Percentiles rank a stretch among this genome's conserved stretches.
Evolutionary conservation across 208 protist genomes (phyloP).

Genomic region (Acanthamoeba healyi): DNA sequence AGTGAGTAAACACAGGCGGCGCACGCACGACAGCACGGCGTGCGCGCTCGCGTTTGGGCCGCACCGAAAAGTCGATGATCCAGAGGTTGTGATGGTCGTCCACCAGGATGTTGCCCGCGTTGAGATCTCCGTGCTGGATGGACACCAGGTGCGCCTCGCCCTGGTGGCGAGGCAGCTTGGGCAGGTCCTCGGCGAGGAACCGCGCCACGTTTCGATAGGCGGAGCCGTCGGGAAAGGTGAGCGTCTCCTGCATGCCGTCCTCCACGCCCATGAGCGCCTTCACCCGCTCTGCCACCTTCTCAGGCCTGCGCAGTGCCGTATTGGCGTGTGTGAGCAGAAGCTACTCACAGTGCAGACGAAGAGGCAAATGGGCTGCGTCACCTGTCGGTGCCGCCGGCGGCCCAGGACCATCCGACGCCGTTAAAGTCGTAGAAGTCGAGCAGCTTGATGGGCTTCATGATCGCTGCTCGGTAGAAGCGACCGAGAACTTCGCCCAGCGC

Average conservation of each 20-base stretch:
- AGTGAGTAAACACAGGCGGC: neutral
- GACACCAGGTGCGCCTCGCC: constrained; percentile 44
- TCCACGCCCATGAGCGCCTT: neutral
- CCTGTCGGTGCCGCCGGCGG: constrained; percentile 34
- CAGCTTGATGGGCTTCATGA: constrained; percentile 38
- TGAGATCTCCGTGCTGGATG: constrained; percentile 56
- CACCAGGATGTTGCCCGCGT: constrained; percentile 22
- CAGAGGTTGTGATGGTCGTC: constrained; percentile 57
- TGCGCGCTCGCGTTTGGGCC: neutral
- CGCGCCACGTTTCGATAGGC: constrained; percentile 25
- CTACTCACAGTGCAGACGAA: too few relatives aligned
- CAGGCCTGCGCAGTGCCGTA: neutral
- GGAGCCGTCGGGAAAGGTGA: neutral
- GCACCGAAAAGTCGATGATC: constrained; percentile 52
- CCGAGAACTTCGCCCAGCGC: constrained; percentile 34
- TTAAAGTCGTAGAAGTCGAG: constrained; percentile 61
- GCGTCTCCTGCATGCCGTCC: constrained; percentile 12
- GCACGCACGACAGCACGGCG: neutral
- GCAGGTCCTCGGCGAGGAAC: constrained; percentile 50
- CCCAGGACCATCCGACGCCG: constrained; percentile 35
- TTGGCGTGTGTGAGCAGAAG: neutral
- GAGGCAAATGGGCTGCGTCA: neutral
- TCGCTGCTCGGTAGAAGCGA: constrained; percentile 33
- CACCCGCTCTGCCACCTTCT: constrained; percentile 20
- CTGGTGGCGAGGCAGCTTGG: neutral